Percentiles rank a stretch among this genome's conserved stretches.
Evolutionary conservation across 306 rosid species (phyloP).

Genomic region (Carpinus fangiana): DNA sequence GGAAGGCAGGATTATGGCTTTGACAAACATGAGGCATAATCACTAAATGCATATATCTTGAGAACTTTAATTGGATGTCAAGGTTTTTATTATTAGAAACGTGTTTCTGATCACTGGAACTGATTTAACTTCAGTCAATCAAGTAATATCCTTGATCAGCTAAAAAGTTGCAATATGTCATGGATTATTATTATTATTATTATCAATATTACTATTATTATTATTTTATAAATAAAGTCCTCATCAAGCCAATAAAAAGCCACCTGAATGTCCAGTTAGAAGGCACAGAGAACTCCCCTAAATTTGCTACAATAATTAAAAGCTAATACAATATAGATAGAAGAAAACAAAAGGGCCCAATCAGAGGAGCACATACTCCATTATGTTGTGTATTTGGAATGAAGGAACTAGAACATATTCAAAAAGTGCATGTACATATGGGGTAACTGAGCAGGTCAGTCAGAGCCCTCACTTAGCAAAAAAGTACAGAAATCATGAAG

Average conservation of each 20-base stretch:
- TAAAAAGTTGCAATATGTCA: background rate
- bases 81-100: background rate
- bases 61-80: background rate
- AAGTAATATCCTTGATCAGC: background rate
- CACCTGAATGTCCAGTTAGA: background rate
- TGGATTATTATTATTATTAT: background rate
- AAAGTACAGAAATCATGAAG: background rate
- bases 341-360: background rate
- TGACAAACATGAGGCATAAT: background rate
- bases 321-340: background rate
- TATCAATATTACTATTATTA: no score
- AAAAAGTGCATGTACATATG: background rate
- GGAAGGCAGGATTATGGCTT: background rate
- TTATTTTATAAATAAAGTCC: background rate
- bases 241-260: background rate
- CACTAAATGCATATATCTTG: background rate
- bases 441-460: background rate
- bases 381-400: background rate
- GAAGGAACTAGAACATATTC: background rate
- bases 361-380: background rate
- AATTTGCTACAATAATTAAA: background rate
- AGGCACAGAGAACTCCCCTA: background rate
- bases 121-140: background rate
- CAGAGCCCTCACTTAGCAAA: background rate
- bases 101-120: background rate